Conservation (phyloP, 2,329 filamentous ascomycete genomes). For the Fusarium brachygibbosum region DNA sequence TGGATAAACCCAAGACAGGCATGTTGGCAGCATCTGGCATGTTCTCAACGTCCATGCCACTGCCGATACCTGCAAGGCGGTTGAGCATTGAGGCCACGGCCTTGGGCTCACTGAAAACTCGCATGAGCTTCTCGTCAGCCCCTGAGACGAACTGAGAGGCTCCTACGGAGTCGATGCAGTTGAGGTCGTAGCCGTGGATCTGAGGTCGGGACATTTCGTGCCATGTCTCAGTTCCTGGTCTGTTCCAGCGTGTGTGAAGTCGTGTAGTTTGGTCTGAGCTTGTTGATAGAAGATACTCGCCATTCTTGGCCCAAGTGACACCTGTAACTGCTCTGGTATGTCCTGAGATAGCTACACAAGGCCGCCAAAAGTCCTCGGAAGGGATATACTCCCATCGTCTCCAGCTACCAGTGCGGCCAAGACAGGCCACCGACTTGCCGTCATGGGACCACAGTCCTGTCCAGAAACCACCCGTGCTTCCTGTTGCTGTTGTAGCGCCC, state of each 20-base stretch:
- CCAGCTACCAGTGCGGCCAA: constrained; percentile 95
- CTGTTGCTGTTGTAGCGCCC: constrained; percentile 94
- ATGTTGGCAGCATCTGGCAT: constrained; percentile 94
- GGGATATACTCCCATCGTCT: constrained; percentile 80
- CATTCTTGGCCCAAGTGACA: constrained; percentile 85
- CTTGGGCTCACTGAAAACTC: constrained; percentile 91
- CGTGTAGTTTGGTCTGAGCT: constrained; percentile 93
- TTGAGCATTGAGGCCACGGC: constrained; percentile 82
- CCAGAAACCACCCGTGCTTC: constrained; percentile 97
- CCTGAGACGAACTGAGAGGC: constrained; percentile 88
- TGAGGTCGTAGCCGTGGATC: constrained; percentile 98
- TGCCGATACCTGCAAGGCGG: constrained; percentile 73
- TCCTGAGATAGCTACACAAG: constrained; percentile 82
- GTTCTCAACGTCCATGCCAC: constrained; percentile 54
- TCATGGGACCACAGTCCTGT: constrained; percentile 90
- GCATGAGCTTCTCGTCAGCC: constrained; percentile 97
- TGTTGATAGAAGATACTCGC: constrained; percentile 88
- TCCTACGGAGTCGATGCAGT: constrained; percentile 86
- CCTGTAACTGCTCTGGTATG: constrained; percentile 87
- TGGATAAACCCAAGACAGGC: constrained; percentile 93
- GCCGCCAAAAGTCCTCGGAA: constrained; percentile 77
- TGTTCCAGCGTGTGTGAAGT: constrained; percentile 84
- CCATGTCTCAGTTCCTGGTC: constrained; percentile 72
- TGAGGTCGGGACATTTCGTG: constrained; percentile 96
- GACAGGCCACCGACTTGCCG: constrained; percentile 79